Evolutionary conservation across 768 basidiomycete genomes (phyloP).

Genomic region (Hortiboletus flavorubellus): DNA sequence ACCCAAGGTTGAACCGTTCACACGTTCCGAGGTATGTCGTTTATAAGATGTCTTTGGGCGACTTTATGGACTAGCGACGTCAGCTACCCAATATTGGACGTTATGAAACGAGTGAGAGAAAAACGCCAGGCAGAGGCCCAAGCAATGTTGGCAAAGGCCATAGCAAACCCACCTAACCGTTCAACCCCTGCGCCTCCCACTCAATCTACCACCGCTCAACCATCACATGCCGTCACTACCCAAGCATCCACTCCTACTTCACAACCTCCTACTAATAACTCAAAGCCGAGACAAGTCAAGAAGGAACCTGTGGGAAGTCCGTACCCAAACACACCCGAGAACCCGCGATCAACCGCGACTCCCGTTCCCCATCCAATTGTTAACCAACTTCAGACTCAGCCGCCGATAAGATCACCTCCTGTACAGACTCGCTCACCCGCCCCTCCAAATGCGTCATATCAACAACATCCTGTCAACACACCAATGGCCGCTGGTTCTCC

Average conservation of each 20-base stretch:
- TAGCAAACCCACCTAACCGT: constrained; percentile 30
- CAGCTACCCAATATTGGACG: constrained; percentile 61
- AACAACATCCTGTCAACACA: constrained; percentile 16
- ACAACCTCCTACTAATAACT: constrained; percentile 28
- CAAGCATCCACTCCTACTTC: constrained; percentile 24
- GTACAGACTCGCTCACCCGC: constrained; percentile 29
- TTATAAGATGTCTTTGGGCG: not conserved
- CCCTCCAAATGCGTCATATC: constrained; percentile 19
- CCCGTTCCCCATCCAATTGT: constrained; percentile 32
- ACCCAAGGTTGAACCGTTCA: constrained; percentile 49
- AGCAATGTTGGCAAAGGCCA: constrained; percentile 21
- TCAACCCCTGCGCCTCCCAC: constrained; percentile 28
- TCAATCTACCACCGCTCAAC: constrained; percentile 34
- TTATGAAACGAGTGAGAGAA: constrained; percentile 34
- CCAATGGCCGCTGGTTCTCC: constrained; percentile 27
- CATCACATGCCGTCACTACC: constrained; percentile 32
- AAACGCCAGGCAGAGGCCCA: constrained; percentile 25
- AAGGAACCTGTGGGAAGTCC: constrained; percentile 30
- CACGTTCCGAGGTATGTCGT: constrained; percentile 46
- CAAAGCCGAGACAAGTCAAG: constrained; percentile 27
- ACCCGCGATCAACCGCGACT: constrained; percentile 28
- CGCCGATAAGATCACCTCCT: constrained; percentile 27
- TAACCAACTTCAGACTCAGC: constrained; percentile 33
- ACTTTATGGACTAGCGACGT: constrained; percentile 1
- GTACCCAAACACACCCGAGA: constrained; percentile 28